Conservation (phyloP, 495 filamentous ascomycete genomes). For the Elasticomyces elasticus region DNA sequence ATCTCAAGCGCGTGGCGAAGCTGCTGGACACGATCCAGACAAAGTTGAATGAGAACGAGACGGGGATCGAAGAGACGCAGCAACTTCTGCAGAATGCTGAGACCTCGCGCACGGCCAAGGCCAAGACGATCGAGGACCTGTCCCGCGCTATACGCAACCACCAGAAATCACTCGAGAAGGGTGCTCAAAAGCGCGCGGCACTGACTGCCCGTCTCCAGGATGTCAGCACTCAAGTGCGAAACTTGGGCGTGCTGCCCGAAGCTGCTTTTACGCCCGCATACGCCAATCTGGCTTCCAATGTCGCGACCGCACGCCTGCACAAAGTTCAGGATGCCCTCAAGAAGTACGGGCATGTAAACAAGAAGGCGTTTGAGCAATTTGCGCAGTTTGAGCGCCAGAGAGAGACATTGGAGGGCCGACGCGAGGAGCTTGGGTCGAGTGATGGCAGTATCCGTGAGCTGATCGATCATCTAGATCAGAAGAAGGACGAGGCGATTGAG, state of each 20-base stretch:
- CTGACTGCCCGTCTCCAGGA: constrained; percentile 67
- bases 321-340: constrained; percentile 91
- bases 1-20: constrained; percentile 66
- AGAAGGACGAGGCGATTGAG: constrained; percentile 93
- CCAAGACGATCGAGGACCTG: constrained; percentile 62
- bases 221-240: constrained; percentile 76
- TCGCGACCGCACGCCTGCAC: constrained; percentile 74
- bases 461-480: constrained; percentile 81
- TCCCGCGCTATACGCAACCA: constrained; percentile 73
- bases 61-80: constrained; percentile 13
- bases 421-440: constrained; percentile 72
- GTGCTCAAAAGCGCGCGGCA: constrained; percentile 72
- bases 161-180: constrained; percentile 86
- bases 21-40: constrained; percentile 51
- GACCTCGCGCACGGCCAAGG: constrained; percentile 31
- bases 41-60: constrained; percentile 46
- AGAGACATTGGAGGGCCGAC: constrained; percentile 67
- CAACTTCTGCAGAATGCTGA: constrained; percentile 31
- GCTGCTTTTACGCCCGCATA: constrained; percentile 83
- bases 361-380: constrained; percentile 98
- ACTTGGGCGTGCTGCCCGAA: constrained; percentile 86
- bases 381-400: constrained; percentile 91
- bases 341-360: constrained; percentile 96
- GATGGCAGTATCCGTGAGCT: constrained; percentile 82
- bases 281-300: constrained; percentile 64